phyloP scores from a whole-genome alignment of 2,329 filamentous ascomycete genomes.

The Plectosphaerella sp. region DNA sequence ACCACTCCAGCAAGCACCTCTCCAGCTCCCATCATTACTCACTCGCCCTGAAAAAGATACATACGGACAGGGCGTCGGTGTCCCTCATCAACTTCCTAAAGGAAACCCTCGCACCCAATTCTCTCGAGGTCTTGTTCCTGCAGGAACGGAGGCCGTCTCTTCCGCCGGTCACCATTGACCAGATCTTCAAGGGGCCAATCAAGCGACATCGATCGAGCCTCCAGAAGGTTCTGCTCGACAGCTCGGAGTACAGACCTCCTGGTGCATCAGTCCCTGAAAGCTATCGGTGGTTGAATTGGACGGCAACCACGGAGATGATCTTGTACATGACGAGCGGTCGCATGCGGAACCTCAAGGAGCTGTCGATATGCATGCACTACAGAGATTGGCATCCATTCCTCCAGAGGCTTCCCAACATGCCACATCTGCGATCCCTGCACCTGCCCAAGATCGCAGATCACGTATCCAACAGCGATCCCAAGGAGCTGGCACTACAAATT shows the following conservation, averaged over 20 bases:
- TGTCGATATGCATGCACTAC: constrained; percentile 69
- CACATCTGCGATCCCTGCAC: constrained; percentile 66
- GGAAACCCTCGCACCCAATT: constrained; percentile 73
- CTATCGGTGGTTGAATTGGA: constrained; percentile 64
- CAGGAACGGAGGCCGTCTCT: constrained; percentile 57
- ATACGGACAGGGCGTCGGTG: constrained; percentile 68
- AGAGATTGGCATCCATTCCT: constrained; percentile 81
- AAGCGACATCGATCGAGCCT: constrained; percentile 68
- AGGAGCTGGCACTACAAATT: constrained; percentile 71
- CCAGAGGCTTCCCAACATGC: constrained; percentile 66
- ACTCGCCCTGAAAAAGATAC: constrained; percentile 67
- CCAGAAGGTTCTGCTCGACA: constrained; percentile 70
- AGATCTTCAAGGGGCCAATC: constrained; percentile 67
- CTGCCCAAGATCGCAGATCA: constrained; percentile 64
- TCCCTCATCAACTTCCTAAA: constrained; percentile 70
- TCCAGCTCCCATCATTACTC: constrained; percentile 44
- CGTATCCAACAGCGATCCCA: constrained; percentile 51
- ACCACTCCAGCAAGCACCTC: constrained; percentile 2
- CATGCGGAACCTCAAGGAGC: constrained; percentile 67
- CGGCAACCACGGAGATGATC: constrained; percentile 63
- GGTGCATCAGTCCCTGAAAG: constrained; percentile 19
- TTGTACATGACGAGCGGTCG: constrained; percentile 71
- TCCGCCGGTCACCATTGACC: constrained; percentile 57
- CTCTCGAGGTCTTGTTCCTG: constrained; percentile 72
- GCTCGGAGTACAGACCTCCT: constrained; percentile 42